Evolutionary conservation across 352 stramenopile species (phyloP).

Genomic region (Pythium aphanidermatum): DNA sequence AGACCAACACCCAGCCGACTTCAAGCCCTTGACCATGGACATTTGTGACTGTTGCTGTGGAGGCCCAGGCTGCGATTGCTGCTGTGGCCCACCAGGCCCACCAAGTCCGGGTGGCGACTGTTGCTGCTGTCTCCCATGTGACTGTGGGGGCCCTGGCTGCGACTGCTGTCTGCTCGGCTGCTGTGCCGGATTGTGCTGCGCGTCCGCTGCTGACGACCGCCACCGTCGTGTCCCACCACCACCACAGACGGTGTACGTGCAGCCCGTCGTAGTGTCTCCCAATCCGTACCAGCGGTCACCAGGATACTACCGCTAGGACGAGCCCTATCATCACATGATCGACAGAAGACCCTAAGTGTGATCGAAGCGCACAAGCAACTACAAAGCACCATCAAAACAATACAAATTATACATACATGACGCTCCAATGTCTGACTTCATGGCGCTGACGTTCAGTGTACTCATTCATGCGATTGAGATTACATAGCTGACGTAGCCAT

Average conservation of each 20-base stretch:
- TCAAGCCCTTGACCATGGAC: conserved; percentile 4
- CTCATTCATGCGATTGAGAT: neutral
- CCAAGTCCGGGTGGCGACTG: too few relatives aligned
- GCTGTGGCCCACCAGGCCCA: neutral
- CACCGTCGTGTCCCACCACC: neutral
- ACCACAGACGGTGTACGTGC: neutral
- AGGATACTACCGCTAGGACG: neutral
- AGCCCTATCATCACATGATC: too few relatives aligned
- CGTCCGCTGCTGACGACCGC: neutral
- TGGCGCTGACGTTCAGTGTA: too few relatives aligned
- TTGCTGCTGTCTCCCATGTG: neutral
- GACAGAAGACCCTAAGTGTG: too few relatives aligned
- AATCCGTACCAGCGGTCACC: too few relatives aligned
- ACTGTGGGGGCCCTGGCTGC: neutral
- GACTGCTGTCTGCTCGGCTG: conserved; percentile 8
- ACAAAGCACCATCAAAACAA: too few relatives aligned
- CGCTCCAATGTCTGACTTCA: too few relatives aligned
- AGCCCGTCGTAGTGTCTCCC: conserved; percentile 1
- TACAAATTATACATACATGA: too few relatives aligned
- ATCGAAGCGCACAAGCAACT: too few relatives aligned
- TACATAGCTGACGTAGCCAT: neutral
- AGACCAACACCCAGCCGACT: neutral
- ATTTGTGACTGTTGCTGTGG: conserved; percentile 3
- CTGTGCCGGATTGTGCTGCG: neutral
- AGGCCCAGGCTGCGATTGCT: neutral